Percentiles rank a stretch among this genome's conserved stretches.
Evolutionary conservation across 257 asterid genomes (phyloP).

Genomic region (Ajuga chamaepitys): DNA sequence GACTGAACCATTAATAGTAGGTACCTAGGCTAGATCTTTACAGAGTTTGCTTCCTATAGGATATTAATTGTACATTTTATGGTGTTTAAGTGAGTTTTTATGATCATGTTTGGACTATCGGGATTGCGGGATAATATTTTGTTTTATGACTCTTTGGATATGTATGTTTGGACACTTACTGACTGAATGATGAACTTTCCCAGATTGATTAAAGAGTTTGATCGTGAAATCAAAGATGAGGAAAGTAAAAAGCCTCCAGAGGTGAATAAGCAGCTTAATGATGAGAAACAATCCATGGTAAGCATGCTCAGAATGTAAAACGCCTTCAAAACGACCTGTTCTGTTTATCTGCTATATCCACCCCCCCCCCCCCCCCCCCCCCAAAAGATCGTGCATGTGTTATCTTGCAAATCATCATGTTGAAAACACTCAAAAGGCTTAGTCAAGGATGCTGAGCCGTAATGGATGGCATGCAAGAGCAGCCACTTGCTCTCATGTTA

Average conservation of each 20-base stretch:
- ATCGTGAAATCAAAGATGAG: conserved; percentile 93
- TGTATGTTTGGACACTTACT: conserved; percentile 10
- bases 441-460: neutral
- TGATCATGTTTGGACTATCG: conserved; percentile 3
- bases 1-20: neutral
- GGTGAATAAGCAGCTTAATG: conserved; percentile 81
- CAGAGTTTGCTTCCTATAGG: conserved; percentile 8
- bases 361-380: too few relatives aligned
- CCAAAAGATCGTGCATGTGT: neutral
- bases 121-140: conserved; percentile 10
- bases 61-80: neutral
- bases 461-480: neutral
- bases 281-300: conserved; percentile 95
- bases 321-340: neutral
- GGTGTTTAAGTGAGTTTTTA: neutral
- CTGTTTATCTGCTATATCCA: neutral
- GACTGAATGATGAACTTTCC: conserved; percentile 5
- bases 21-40: conserved; percentile 4
- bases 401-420: neutral
- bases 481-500: neutral
- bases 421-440: neutral
- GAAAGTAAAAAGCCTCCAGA: conserved; percentile 71
- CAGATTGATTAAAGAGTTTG: conserved; percentile 93
- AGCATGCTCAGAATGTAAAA: conserved; percentile 7
- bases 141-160: neutral